Conservation (phyloP, 2,329 filamentous ascomycete genomes). For the Aphanocladium album region DNA sequence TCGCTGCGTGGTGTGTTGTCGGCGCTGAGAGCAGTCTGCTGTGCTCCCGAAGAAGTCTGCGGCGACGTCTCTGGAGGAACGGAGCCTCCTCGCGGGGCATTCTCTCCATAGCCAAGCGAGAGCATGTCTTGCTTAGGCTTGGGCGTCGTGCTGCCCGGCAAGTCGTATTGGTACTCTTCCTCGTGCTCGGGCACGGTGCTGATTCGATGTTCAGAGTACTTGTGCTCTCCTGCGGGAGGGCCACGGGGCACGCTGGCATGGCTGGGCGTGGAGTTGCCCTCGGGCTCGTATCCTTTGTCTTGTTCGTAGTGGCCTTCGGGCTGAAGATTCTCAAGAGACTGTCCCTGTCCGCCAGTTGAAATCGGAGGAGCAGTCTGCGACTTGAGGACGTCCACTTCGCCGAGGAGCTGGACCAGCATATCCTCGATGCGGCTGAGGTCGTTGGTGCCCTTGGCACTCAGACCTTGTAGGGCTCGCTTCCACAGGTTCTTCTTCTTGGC, state of each 20-base stretch:
- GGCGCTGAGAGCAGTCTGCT: slow-evolving; percentile 50
- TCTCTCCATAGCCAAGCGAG: slow-evolving; percentile 51
- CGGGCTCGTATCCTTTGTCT: slow-evolving; percentile 74
- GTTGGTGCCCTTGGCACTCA: slow-evolving; percentile 81
- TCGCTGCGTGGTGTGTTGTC: slow-evolving; percentile 74
- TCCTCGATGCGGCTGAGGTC: slow-evolving; percentile 86
- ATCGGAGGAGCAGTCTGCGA: slow-evolving; percentile 44
- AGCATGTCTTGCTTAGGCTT: slow-evolving; percentile 46
- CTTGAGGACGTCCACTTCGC: slow-evolving; percentile 83
- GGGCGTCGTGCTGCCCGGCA: slow-evolving; percentile 33
- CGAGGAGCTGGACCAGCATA: slow-evolving; percentile 86
- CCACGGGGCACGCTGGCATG: slow-evolving; percentile 70
- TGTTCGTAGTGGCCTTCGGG: slow-evolving; percentile 60
- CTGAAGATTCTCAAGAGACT: slow-evolving; percentile 65
- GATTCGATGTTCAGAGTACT: slow-evolving; percentile 71
- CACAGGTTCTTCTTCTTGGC: slow-evolving; percentile 92
- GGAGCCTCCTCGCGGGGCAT: slow-evolving; percentile 43
- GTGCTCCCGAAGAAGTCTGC: slow-evolving; percentile 39
- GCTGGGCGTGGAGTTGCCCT: slow-evolving; percentile 67
- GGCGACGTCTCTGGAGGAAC: slow-evolving; percentile 56
- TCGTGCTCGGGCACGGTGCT: slow-evolving; percentile 84
- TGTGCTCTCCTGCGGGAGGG: slow-evolving; percentile 44
- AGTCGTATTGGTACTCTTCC: slow-evolving; percentile 62
- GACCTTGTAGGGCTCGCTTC: slow-evolving; percentile 82
- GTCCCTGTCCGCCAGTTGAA: slow-evolving; percentile 46